Percentiles rank a stretch among this genome's conserved stretches.
Evolutionary conservation across 179 eudicot species (phyloP).

Genomic region (Amaranthus tricolor): DNA sequence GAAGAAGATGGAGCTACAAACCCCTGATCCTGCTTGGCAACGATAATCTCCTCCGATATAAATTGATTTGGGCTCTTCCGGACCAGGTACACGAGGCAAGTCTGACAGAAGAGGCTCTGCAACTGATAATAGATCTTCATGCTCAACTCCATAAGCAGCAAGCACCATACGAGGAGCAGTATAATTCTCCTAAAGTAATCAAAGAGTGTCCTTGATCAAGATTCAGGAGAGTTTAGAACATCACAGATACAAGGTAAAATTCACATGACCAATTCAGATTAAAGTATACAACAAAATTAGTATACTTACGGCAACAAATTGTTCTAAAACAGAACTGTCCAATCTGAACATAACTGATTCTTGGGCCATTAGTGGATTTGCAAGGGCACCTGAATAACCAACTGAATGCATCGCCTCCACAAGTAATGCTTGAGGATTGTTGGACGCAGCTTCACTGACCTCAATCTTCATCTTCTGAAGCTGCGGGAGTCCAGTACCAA

Average conservation of each 20-base stretch:
- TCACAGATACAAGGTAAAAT: background rate
- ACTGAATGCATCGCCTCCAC: slow-evolving; percentile 88
- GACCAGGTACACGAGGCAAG: slow-evolving; percentile 45
- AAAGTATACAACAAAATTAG: background rate
- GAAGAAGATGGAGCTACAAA: slow-evolving; percentile 31
- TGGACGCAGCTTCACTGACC: slow-evolving; percentile 59
- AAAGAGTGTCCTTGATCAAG: slow-evolving; percentile 12
- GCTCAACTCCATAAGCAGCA: slow-evolving; percentile 94
- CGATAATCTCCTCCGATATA: slow-evolving; percentile 91
- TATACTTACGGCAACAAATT: slow-evolving; percentile 76
- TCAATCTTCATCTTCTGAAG: slow-evolving; percentile 68
- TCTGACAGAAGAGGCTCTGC: slow-evolving; percentile 91
- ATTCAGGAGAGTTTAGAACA: background rate
- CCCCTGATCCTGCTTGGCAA: slow-evolving; percentile 72
- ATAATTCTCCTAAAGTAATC: slow-evolving; percentile 60
- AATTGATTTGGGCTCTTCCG: slow-evolving; percentile 55
- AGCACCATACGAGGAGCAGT: slow-evolving; percentile 93
- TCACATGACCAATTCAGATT: background rate
- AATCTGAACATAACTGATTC: slow-evolving; percentile 59
- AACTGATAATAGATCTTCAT: slow-evolving; percentile 64
- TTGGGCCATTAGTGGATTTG: slow-evolving; percentile 73
- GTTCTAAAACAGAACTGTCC: slow-evolving; percentile 63
- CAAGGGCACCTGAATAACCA: slow-evolving; percentile 81
- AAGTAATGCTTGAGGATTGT: slow-evolving; percentile 76
- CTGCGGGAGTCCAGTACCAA: slow-evolving; percentile 35